Conservation (phyloP, 768 basidiomycete species). For the Wakefieldia striispora region DNA sequence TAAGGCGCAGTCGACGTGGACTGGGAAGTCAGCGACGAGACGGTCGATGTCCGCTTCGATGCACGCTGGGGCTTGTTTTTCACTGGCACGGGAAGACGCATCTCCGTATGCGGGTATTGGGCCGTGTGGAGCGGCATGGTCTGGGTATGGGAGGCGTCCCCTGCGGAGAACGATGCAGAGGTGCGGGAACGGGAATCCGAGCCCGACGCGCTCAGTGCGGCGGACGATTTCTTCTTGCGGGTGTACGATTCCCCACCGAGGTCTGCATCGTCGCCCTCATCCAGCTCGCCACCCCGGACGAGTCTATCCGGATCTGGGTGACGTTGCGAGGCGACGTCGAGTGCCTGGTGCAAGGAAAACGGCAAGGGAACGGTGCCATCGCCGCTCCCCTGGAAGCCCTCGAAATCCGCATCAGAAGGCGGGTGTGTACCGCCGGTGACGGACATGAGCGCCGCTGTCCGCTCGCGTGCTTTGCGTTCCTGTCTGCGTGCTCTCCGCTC, state of each 20-base stretch:
- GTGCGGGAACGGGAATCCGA: conserved; percentile 66
- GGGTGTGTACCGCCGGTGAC: conserved; percentile 27
- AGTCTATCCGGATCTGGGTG: conserved; percentile 12
- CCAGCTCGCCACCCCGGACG: conserved; percentile 4
- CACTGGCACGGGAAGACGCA: conserved; percentile 22
- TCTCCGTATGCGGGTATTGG: conserved; percentile 28
- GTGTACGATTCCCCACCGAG: conserved; percentile 58
- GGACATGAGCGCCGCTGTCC: conserved; percentile 30
- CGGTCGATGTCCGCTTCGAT: conserved; percentile 32
- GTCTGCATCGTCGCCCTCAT: conserved; percentile 53
- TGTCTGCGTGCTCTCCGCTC: conserved; percentile 45
- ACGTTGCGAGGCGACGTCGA: neutral
- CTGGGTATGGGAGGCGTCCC: conserved; percentile 21
- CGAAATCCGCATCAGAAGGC: conserved; percentile 41
- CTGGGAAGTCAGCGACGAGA: conserved; percentile 44
- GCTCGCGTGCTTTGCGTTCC: conserved; percentile 45
- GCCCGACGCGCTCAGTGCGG: conserved; percentile 35
- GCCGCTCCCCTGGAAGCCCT: conserved; percentile 65
- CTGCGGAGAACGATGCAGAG: conserved; percentile 44
- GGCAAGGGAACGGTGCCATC: neutral
- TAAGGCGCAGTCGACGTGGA: conserved; percentile 46
- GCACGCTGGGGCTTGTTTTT: conserved; percentile 21
- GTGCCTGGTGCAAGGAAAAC: neutral
- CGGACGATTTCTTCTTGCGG: conserved; percentile 32
- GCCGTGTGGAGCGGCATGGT: conserved; percentile 24